A percentile compares a stretch with the other conserved stretches of the same genome.
phyloP scores from a whole-genome alignment of 768 basidiomycete genomes.

The Roridomyces roridus region DNA sequence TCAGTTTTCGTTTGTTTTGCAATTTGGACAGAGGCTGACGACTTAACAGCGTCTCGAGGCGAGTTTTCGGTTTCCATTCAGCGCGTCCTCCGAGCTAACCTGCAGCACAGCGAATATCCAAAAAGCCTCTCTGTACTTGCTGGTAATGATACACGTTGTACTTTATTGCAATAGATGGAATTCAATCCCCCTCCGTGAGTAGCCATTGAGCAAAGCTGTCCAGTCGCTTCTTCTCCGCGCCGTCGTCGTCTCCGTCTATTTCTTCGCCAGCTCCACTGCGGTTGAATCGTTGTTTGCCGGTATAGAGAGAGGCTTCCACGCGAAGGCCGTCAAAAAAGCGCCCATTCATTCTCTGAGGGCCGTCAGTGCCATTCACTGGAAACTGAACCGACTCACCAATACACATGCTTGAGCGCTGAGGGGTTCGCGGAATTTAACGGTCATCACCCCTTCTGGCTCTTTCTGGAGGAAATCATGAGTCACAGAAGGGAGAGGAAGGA shows the following conservation, averaged over 20 bases:
- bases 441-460: conserved; percentile 94
- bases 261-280: conserved; percentile 77
- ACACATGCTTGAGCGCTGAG: conserved; percentile 94
- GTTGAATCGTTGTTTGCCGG: conserved; percentile 82
- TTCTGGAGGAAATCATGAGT: conserved; percentile 53
- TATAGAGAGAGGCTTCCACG: conserved; percentile 82
- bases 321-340: conserved; percentile 87
- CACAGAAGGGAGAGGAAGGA: not conserved
- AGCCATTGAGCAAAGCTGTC: conserved; percentile 92
- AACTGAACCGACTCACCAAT: conserved; percentile 55
- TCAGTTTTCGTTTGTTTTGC: conserved; percentile 37
- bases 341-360: conserved; percentile 87
- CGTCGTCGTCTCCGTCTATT: conserved; percentile 66
- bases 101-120: conserved; percentile 51
- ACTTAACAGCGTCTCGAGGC: conserved; percentile 66
- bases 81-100: too few species aligned
- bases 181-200: conserved; percentile 75
- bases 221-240: conserved; percentile 82
- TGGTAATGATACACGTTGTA: conserved; percentile 50
- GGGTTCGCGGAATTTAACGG: conserved; percentile 93
- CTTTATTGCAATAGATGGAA: not conserved
- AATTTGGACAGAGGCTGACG: not conserved
- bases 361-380: not conserved
- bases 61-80: too few species aligned
- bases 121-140: conserved; percentile 73